phyloP scores from a whole-genome alignment of 2,329 filamentous ascomycete species.

The Eutypella sp. region DNA sequence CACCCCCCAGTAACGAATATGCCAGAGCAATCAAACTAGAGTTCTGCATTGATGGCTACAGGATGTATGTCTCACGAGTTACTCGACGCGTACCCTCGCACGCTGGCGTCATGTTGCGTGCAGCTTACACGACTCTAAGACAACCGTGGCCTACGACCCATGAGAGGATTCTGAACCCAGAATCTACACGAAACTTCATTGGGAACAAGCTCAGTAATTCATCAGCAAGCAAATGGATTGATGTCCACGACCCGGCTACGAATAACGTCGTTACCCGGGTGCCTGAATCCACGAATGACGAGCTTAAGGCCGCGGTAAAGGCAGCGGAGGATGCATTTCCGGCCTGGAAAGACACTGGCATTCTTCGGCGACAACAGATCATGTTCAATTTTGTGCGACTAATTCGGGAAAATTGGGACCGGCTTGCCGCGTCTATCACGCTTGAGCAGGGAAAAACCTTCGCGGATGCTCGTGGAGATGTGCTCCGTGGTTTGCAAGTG shows the following conservation, averaged over 20 bases:
- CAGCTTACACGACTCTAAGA: not conserved
- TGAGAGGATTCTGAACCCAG: constrained; percentile 61
- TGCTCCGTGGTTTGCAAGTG: constrained; percentile 76
- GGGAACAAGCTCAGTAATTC: constrained; percentile 74
- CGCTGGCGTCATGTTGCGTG: not conserved
- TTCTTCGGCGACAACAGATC: constrained; percentile 73
- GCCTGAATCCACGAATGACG: constrained; percentile 74
- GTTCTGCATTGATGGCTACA: not conserved
- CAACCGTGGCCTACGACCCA: constrained; percentile 55
- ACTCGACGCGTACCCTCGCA: not conserved
- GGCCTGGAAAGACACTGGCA: constrained; percentile 65
- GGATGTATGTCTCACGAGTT: not conserved
- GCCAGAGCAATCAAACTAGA: not conserved
- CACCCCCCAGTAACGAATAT: not conserved
- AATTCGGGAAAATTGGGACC: constrained; percentile 80
- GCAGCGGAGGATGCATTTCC: constrained; percentile 73
- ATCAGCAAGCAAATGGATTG: constrained; percentile 67
- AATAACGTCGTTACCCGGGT: constrained; percentile 82
- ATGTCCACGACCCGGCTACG: constrained; percentile 76
- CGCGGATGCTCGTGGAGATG: constrained; percentile 76
- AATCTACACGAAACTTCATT: constrained; percentile 74
- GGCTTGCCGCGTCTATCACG: constrained; percentile 77
- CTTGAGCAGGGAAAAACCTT: constrained; percentile 88
- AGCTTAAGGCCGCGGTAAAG: constrained; percentile 70
- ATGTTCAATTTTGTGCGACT: constrained; percentile 82